These are phyloP conservation scores for Sinapis alba DNA, from an alignment of 441 rosid species.

Conservation along the genomic window DNA sequence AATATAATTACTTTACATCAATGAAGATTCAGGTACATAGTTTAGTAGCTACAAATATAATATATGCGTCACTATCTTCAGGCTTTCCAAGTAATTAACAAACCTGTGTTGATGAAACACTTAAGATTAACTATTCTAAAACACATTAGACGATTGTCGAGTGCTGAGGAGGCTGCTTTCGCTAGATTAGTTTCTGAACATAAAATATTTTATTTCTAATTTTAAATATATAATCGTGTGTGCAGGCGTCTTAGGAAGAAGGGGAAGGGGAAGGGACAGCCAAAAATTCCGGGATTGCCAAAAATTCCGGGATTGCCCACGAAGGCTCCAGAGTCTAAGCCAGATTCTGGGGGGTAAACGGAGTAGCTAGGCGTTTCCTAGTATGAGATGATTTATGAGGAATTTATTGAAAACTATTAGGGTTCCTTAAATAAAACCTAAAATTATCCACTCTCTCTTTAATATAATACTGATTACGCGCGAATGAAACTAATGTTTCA, in stretches of 20 bases:
- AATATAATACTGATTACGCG: background rate
- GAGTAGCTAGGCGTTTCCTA: conserved; percentile 12
- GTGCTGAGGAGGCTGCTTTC: background rate
- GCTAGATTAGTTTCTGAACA: background rate
- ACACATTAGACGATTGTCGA: background rate
- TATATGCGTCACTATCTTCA: background rate
- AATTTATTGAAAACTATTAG: background rate
- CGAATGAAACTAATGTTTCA: conserved; percentile 1
- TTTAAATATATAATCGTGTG: background rate
- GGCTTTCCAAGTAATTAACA: background rate
- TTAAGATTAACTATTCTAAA: background rate
- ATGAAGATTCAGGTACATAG: conserved; percentile 4
- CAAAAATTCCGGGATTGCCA: conserved; percentile 27
- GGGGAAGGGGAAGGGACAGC: background rate
- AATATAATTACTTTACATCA: background rate
- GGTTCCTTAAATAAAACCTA: conserved; percentile 3
- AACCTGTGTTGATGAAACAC: background rate
- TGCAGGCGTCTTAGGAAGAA: conserved; percentile 6
- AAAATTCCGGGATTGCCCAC: conserved; percentile 29
- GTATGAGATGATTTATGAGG: conserved; percentile 13
- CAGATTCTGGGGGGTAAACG: conserved; percentile 3
- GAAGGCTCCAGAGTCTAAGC: background rate
- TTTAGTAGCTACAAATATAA: background rate
- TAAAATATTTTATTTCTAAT: background rate
- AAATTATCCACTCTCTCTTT: background rate